Conservation (phyloP, 768 basidiomycete genomes). For the Tremella yokohamensis region DNA sequence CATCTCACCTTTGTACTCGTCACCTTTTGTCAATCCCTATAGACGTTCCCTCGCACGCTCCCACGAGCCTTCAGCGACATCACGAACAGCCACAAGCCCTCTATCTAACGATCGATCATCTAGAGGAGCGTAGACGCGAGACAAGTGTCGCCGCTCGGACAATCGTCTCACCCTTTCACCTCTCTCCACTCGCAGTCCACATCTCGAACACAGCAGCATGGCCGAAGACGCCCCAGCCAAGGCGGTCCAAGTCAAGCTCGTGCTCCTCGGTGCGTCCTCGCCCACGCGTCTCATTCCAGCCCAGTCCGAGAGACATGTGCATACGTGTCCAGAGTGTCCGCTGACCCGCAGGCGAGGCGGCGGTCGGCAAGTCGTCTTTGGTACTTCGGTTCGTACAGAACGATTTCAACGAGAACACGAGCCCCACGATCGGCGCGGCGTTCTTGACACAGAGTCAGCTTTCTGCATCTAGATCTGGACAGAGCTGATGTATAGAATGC, state of each 20-base stretch:
- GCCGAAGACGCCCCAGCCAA: slow-evolving; percentile 54
- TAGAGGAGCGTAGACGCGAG: background rate
- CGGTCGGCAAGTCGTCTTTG: slow-evolving; percentile 98
- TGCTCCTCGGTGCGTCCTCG: slow-evolving; percentile 71
- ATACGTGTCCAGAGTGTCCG: slow-evolving; percentile 7
- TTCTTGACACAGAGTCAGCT: slow-evolving; percentile 56
- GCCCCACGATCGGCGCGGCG: slow-evolving; percentile 95
- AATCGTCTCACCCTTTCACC: slow-evolving; percentile 1
- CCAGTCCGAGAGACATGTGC: background rate
- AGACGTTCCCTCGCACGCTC: no score
- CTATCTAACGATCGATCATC: background rate
- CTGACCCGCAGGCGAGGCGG: slow-evolving; percentile 77
- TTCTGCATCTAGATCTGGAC: background rate
- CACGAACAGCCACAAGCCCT: no score
- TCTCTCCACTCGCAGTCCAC: slow-evolving; percentile 4
- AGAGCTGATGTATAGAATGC: slow-evolving; percentile 37
- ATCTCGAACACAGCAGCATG: slow-evolving; percentile 13
- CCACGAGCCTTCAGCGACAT: no score
- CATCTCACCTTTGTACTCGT: no score
- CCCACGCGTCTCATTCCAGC: background rate
- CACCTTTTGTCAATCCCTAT: no score
- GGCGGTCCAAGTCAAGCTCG: slow-evolving; percentile 96
- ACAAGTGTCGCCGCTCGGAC: background rate
- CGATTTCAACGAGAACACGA: slow-evolving; percentile 98
- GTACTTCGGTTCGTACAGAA: slow-evolving; percentile 96